These are phyloP conservation scores for Aspergillus chevalieri DNA, from an alignment of 2,329 filamentous ascomycete genomes.

Conservation along the genomic window DNA sequence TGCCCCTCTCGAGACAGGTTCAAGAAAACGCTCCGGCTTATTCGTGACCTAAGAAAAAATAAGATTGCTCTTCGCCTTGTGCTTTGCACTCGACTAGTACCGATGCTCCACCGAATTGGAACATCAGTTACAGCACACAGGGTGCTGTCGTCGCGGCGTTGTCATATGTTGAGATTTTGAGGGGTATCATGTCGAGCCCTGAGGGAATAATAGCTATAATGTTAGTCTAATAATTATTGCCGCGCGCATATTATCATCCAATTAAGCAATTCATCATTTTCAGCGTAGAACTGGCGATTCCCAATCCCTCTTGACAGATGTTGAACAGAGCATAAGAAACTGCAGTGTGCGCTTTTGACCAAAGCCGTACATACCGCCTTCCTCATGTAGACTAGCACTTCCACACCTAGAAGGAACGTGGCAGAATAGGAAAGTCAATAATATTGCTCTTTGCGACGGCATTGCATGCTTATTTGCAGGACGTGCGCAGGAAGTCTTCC, in stretches of 20 bases:
- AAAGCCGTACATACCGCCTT: conserved; percentile 11
- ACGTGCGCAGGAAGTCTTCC: no score
- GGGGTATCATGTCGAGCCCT: not conserved
- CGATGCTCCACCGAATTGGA: conserved; percentile 63
- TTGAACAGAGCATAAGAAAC: not conserved
- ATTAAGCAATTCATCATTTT: not conserved
- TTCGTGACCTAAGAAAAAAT: conserved; percentile 64
- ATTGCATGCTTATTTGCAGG: not conserved
- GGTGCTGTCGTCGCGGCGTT: conserved; percentile 51
- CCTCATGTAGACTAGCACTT: conserved; percentile 7
- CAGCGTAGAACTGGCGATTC: not conserved
- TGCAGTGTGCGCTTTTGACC: not conserved
- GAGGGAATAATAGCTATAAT: not conserved
- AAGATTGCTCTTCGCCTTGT: conserved; percentile 66
- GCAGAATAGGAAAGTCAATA: conserved; percentile 15
- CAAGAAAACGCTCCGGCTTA: conserved; percentile 98
- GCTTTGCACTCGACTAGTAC: conserved; percentile 61
- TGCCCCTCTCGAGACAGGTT: conserved; percentile 70
- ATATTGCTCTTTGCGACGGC: not conserved
- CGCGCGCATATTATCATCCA: no score
- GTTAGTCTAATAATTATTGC: not conserved
- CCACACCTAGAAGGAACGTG: conserved; percentile 11
- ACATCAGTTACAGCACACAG: conserved; percentile 53
- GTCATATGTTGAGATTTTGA: not conserved
- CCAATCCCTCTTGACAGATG: not conserved